Evolutionary conservation across 805 yeast genomes (phyloP), one percentile per base, ranked within the genome.

Genomic region (Yarrowia phangngaensis): DNA sequence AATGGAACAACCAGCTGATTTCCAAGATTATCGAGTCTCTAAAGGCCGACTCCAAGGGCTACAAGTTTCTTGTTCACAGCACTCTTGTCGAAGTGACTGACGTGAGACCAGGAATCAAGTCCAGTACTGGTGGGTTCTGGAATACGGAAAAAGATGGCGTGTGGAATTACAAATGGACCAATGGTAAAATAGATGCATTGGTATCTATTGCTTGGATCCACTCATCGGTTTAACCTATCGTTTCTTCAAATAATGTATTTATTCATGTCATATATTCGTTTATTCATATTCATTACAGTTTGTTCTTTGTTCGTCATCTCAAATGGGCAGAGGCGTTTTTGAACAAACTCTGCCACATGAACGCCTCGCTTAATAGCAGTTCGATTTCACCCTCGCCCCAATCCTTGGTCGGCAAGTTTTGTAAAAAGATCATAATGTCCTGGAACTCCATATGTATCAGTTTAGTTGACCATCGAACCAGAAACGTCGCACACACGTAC

Each of bases 401-500:
- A 28, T 72, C 68, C 40, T 72, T 69, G 0, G 97, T 92, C 19
- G 97, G 97, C 8, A 89, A 82, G 53, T 83, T 84, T 64, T 92
- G 98, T 40, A 92, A 69, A 60, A 86, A 90, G 64, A 94, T 82
- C 68, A 92, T 79, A 26, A 88, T 85, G 54, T 87, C 97, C 67
- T 92, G 97, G 63, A 92, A 92, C 55, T 90, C 97, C 88, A 83
- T 85, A 8, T 73, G 71, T 62, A 83, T 78, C 54, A 92, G 69
- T 54, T 79, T 80, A 49, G 74, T 79, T 54, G 92, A 79, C 80
- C 95, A 92, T 60, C 86, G 82, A 53, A 88, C 84, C 56, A 92
- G 70, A 60, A 90, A 92, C 15, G 98, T 97, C 15, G 97, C 96
- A 67, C 98, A 92, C 3, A 92, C 98, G 63, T 90, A 92, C 7